These are phyloP conservation scores for Holtermanniella nyarrowii DNA, from an alignment of 768 basidiomycete species.

Conservation along the genomic window DNA sequence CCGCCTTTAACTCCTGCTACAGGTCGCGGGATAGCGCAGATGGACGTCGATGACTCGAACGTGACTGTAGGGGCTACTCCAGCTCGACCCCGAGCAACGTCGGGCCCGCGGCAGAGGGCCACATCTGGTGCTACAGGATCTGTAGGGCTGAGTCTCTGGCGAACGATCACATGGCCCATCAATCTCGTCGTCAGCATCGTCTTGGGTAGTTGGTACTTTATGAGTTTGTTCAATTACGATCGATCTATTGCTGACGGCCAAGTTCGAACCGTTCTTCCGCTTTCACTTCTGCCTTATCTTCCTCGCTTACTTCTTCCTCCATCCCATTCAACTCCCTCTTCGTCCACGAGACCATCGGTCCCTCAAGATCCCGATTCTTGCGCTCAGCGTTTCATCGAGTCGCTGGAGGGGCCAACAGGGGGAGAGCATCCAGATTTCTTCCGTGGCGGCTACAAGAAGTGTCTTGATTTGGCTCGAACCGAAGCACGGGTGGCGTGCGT, in stretches of 20 bases:
- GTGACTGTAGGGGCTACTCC: background rate
- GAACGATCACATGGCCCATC: slow-evolving; percentile 22
- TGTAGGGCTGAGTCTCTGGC: slow-evolving; percentile 14
- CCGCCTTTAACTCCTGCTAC: background rate
- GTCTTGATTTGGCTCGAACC: slow-evolving; percentile 57
- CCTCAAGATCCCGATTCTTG: slow-evolving; percentile 21
- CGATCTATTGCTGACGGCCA: background rate
- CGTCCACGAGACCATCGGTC: background rate
- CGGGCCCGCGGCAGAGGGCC: background rate
- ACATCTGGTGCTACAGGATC: slow-evolving; percentile 1
- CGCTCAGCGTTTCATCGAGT: slow-evolving; percentile 16
- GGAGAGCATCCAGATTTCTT: slow-evolving; percentile 66
- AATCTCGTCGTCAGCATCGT: slow-evolving; percentile 20
- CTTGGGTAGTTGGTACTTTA: slow-evolving; percentile 29
- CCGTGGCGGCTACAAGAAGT: slow-evolving; percentile 69
- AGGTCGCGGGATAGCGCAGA: background rate
- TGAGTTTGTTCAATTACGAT: slow-evolving; percentile 20
- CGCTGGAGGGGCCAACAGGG: slow-evolving; percentile 12
- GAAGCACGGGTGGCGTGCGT: slow-evolving; percentile 68
- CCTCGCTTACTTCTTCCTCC: slow-evolving; percentile 37
- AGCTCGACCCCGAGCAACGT: background rate
- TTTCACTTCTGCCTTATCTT: slow-evolving; percentile 29
- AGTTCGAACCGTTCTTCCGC: slow-evolving; percentile 35
- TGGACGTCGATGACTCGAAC: slow-evolving; percentile 7
- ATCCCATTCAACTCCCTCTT: slow-evolving; percentile 1